Evolutionary conservation across 83 land plant species (phyloP).

Genomic region (Picea abies): DNA sequence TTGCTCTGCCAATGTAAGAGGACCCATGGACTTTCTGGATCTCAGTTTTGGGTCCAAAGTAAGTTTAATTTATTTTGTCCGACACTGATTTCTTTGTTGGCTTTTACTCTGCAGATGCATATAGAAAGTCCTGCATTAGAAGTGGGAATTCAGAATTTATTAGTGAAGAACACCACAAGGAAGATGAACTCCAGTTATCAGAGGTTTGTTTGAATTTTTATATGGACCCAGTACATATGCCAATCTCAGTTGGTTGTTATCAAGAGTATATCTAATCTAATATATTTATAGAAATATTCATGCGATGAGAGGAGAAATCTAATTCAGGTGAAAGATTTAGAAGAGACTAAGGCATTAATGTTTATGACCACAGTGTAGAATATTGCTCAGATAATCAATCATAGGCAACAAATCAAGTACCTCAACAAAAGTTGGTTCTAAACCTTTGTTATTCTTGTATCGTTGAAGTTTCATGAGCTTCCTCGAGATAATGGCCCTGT

Average conservation of each 20-base stretch:
- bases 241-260: background rate
- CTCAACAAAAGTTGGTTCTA: no score
- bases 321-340: background rate
- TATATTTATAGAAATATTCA: background rate
- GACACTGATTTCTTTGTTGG: background rate
- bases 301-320: background rate
- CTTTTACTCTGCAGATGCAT: background rate
- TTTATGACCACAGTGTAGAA: background rate
- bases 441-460: no score
- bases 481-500: no score
- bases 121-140: background rate
- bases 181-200: conserved; percentile 1
- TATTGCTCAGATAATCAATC: background rate
- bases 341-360: conserved; percentile 1
- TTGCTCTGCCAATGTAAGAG: background rate
- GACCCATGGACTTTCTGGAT: background rate
- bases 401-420: no score
- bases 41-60: background rate
- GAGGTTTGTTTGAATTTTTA: conserved; percentile 8
- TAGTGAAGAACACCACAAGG: background rate
- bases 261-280: background rate
- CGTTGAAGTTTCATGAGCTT: no score
- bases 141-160: background rate
- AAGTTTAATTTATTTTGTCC: background rate
- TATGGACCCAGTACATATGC: background rate